Evolutionary conservation across 345 rosid genomes (phyloP).

Genomic region (Arabidopsis arenosa): DNA sequence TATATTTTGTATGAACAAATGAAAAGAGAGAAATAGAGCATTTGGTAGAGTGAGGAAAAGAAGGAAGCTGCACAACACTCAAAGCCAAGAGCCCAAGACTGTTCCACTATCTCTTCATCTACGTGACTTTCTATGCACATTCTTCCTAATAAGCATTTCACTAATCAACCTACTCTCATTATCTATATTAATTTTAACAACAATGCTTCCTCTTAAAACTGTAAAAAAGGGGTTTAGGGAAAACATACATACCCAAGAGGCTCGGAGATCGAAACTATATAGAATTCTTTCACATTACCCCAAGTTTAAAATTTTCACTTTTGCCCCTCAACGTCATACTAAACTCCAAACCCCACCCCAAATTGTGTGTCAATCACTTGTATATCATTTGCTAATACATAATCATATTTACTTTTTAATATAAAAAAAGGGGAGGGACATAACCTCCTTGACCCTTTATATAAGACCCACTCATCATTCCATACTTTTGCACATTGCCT

Average conservation of each 20-base stretch:
- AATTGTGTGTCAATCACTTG: constrained; percentile 37
- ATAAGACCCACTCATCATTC: constrained; percentile 47
- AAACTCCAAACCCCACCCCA: constrained; percentile 34
- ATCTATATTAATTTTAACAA: constrained; percentile 10
- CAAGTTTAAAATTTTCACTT: neutral
- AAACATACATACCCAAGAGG: constrained; percentile 43
- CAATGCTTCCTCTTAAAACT: constrained; percentile 36
- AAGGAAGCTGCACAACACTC: constrained; percentile 44
- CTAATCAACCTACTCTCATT: constrained; percentile 16
- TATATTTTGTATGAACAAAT: constrained; percentile 2
- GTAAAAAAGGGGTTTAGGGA: constrained; percentile 23
- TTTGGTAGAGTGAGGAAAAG: constrained; percentile 32
- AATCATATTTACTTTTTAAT: constrained; percentile 33
- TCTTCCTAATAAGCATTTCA: constrained; percentile 24
- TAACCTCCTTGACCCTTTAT: constrained; percentile 44
- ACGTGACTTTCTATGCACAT: constrained; percentile 42
- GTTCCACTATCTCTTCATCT: constrained; percentile 40
- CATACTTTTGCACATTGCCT: constrained; percentile 41
- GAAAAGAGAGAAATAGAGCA: constrained; percentile 20
- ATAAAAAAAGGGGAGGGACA: constrained; percentile 28
- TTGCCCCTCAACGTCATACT: constrained; percentile 34
- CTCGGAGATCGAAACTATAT: constrained; percentile 30
- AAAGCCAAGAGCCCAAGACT: constrained; percentile 43
- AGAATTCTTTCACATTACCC: constrained; percentile 28
- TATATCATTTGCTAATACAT: constrained; percentile 39